These are phyloP conservation scores for Chimonanthus praecox DNA, from an alignment of 164 flowering plant species.

Conservation along the genomic window DNA sequence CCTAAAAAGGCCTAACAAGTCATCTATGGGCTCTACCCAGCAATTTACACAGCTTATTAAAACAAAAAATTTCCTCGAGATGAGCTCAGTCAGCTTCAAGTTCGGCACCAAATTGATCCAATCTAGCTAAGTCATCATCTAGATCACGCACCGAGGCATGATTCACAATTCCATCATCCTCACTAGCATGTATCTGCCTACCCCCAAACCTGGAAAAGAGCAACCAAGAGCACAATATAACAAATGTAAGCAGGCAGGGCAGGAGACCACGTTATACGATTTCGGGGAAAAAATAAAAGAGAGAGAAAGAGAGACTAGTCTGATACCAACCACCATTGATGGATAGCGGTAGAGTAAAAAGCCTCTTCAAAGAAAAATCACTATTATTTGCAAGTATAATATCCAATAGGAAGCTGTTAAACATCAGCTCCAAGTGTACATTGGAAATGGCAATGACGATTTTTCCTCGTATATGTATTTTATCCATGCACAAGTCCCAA, in stretches of 20 bases:
- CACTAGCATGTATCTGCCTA: conserved; percentile 70
- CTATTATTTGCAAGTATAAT: no score
- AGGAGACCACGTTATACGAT: not conserved
- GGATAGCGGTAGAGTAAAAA: no score
- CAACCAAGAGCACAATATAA: not conserved
- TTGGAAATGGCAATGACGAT: no score
- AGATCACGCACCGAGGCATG: conserved; percentile 71
- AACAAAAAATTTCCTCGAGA: not conserved
- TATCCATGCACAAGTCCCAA: no score
- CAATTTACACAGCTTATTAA: not conserved
- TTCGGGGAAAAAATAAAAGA: no score
- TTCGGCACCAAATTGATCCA: conserved; percentile 86
- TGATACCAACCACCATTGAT: no score
- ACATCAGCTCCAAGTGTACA: no score
- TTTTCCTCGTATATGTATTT: no score
- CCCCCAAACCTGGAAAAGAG: conserved; percentile 72
- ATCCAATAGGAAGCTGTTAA: no score
- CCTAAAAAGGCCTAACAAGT: not conserved
- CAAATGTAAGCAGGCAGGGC: not conserved
- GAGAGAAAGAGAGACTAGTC: no score
- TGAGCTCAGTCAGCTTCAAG: conserved; percentile 62
- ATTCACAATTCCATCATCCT: conserved; percentile 83
- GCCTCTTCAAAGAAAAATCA: no score
- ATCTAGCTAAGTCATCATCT: conserved; percentile 55
- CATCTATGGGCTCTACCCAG: not conserved